These are phyloP conservation scores for Phytophthora multivora DNA, from an alignment of 352 stramenopile species.

Conservation along the genomic window DNA sequence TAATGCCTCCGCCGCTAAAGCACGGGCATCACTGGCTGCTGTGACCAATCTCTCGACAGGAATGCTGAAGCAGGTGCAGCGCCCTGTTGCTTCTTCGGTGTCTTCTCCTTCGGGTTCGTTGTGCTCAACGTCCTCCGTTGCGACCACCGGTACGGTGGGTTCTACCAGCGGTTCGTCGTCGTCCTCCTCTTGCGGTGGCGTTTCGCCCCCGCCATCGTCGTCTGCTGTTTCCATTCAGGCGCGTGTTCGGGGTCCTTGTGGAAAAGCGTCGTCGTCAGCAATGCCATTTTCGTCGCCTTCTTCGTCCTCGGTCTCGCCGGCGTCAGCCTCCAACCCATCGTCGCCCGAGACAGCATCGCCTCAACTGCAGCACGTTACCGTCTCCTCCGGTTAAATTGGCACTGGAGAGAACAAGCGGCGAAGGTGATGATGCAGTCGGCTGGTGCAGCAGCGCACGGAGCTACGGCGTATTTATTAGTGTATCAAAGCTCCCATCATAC, in stretches of 20 bases:
- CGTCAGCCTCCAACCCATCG: slow-evolving; percentile 44
- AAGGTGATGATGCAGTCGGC: slow-evolving; percentile 26
- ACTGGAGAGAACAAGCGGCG: slow-evolving; percentile 2
- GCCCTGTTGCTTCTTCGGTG: slow-evolving; percentile 19
- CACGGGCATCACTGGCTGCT: slow-evolving; percentile 17
- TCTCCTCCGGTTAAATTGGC: slow-evolving; percentile 61
- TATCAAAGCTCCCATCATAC: slow-evolving; percentile 40
- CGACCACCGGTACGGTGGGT: slow-evolving; percentile 27
- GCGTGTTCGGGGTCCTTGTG: slow-evolving; percentile 43
- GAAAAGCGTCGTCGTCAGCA: slow-evolving; percentile 48
- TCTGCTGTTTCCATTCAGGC: slow-evolving; percentile 37
- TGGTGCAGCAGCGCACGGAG: slow-evolving; percentile 28
- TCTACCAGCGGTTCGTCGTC: slow-evolving; percentile 39
- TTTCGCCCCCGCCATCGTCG: slow-evolving; percentile 25
- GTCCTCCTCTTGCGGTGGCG: slow-evolving; percentile 26
- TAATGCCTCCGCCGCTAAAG: slow-evolving; percentile 15
- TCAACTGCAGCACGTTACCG: slow-evolving; percentile 69
- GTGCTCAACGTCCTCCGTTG: slow-evolving; percentile 31
- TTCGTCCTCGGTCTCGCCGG: slow-evolving; percentile 36
- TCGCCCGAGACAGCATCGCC: slow-evolving; percentile 53
- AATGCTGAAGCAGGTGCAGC: slow-evolving; percentile 31
- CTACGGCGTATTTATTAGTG: slow-evolving; percentile 60
- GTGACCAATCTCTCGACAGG: slow-evolving; percentile 26
- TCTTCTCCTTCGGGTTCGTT: slow-evolving; percentile 29
- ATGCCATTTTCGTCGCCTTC: slow-evolving; percentile 52